Base-by-base conservation (phyloP, 768 basidiomycete species). In the Russula lepida region DNA sequence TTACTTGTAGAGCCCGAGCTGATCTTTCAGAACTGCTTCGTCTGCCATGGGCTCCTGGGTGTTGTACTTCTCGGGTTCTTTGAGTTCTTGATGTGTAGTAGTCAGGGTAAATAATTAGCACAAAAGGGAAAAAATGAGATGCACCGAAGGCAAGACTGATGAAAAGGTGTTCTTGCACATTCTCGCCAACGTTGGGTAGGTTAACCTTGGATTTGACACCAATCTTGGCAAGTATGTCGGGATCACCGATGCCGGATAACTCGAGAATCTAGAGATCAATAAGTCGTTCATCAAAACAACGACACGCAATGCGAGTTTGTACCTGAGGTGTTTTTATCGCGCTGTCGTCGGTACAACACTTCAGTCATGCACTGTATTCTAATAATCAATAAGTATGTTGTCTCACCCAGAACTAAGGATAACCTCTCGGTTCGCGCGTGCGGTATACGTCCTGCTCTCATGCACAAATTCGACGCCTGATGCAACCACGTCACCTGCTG, bases 211-310 rank as follows among this genome's bases (percentile, higher is more conserved):
- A 58, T 0, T 69, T 60, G 43, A 85, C 73, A 2, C 75, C 76
- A 19, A 79, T 65, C 6, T 63, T 70, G 27, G 71, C 64, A 33
- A 84, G 71, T 23, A 80, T 62, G 2, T 71, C 71, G 15, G 68
- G 66, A 33, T 76, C 71, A 19, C 84, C 84, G 56, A 85, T 79
- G 25, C 84, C 84, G 6, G 81, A 83, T 2, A 84, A 71, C 66
- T 84, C 80, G 2, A 84, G 76, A 9, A 86, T 71, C 65, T 82
- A 78, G 6, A 33, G 6, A 21, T 44, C 12, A 8, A 35, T 32
- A 37, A 9, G 19, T n/a, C 39, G 1, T 41, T 19, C 6, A 37
- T 12, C 30, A 35, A 35, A 35, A 35, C 9, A 3, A 12, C 33
- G 27, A 19, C 21, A 19, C 30, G 23, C 17, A 12, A 44, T 19